Evolutionary conservation across 148 eudicot genomes (phyloP).

Genomic region (Dianthus caryophyllus): DNA sequence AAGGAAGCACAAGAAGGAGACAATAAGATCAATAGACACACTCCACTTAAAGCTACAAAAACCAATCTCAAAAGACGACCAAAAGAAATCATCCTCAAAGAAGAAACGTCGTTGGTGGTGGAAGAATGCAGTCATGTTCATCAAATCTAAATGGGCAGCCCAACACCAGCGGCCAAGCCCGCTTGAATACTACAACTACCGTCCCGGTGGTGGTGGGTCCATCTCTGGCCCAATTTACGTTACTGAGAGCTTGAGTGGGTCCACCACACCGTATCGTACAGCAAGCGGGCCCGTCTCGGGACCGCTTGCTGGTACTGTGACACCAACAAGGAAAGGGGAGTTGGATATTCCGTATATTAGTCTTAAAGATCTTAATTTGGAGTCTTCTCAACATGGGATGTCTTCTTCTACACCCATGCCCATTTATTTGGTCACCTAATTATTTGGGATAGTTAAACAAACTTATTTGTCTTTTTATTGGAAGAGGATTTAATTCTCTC

Average conservation of each 20-base stretch:
- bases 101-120: slow-evolving; percentile 61
- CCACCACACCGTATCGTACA: slow-evolving; percentile 48
- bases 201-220: slow-evolving; percentile 22
- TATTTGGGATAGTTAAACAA: background rate
- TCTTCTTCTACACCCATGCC: slow-evolving; percentile 52
- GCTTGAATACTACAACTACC: slow-evolving; percentile 29
- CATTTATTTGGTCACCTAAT: slow-evolving; percentile 68
- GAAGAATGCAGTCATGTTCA: slow-evolving; percentile 56
- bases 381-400: slow-evolving; percentile 36
- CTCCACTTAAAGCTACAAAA: slow-evolving; percentile 78
- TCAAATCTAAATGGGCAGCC: slow-evolving; percentile 45
- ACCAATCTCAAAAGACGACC: slow-evolving; percentile 61
- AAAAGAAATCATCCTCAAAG: slow-evolving; percentile 35
- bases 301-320: slow-evolving; percentile 38
- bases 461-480: slow-evolving; percentile 1
- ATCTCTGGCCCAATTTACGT: slow-evolving; percentile 70
- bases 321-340: slow-evolving; percentile 31
- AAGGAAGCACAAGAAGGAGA: slow-evolving; percentile 46
- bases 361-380: slow-evolving; percentile 69
- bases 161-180: slow-evolving; percentile 57
- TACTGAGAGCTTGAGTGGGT: slow-evolving; percentile 63
- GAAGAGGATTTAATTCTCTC: background rate
- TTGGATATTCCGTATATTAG: slow-evolving; percentile 57
- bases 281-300: slow-evolving; percentile 54
- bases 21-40: slow-evolving; percentile 43